phyloP scores from a whole-genome alignment of 2,329 filamentous ascomycete species.

The Alternaria arbusti region DNA sequence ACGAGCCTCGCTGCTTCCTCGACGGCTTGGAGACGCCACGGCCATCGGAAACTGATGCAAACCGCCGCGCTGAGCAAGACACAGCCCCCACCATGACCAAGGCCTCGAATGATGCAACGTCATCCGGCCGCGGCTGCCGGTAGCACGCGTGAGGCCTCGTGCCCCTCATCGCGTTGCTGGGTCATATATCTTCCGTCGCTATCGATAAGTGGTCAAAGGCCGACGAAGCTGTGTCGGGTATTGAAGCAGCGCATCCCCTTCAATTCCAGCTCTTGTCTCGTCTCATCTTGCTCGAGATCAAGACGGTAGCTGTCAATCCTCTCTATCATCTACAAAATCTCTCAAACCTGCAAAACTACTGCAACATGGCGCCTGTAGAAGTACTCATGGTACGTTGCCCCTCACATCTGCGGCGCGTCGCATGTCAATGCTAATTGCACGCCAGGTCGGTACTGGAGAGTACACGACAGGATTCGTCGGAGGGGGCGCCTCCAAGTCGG shows the following conservation, averaged over 20 bases:
- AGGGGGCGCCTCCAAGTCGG: slow-evolving; percentile 79
- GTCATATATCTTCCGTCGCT: slow-evolving; percentile 36
- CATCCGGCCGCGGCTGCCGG: slow-evolving; percentile 40
- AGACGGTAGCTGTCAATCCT: slow-evolving; percentile 1
- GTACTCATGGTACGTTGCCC: slow-evolving; percentile 54
- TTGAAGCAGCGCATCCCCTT: slow-evolving; percentile 8
- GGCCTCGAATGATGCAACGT: slow-evolving; percentile 9
- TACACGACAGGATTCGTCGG: slow-evolving; percentile 96
- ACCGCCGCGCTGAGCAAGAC: background rate
- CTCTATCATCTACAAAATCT: slow-evolving; percentile 1
- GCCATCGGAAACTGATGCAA: background rate
- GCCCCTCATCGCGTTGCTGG: slow-evolving; percentile 34
- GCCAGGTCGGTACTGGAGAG: slow-evolving; percentile 83
- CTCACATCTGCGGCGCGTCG: slow-evolving; percentile 10
- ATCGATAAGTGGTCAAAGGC: slow-evolving; percentile 28
- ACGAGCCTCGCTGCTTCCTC: background rate
- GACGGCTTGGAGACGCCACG: background rate
- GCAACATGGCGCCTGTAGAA: slow-evolving; percentile 56
- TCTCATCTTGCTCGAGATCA: background rate
- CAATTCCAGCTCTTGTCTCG: slow-evolving; percentile 7
- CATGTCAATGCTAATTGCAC: slow-evolving; percentile 12
- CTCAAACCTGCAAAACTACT: slow-evolving; percentile 1
- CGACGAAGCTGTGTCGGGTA: slow-evolving; percentile 23
- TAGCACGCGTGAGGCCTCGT: slow-evolving; percentile 30
- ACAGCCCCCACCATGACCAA: slow-evolving; percentile 4